Percentiles rank a stretch among this genome's conserved stretches.
These are phyloP conservation scores for Rhodomyrtus psidioides DNA, from an alignment of 441 rosid genomes.

Conservation along the genomic window DNA sequence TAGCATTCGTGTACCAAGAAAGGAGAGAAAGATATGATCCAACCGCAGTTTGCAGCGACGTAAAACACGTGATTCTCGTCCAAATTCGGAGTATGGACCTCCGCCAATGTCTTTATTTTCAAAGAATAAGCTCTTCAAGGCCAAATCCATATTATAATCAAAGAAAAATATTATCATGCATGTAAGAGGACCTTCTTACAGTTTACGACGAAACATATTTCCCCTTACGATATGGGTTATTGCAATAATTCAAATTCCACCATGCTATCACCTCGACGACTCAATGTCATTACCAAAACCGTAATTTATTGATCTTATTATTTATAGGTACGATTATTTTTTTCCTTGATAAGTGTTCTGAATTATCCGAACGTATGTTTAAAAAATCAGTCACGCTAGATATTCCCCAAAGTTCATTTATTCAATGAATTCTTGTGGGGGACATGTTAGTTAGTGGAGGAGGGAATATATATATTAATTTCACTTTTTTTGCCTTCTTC, in stretches of 20 bases:
- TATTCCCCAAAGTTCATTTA: background rate
- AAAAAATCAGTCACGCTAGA: background rate
- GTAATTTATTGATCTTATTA: background rate
- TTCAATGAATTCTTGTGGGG: background rate
- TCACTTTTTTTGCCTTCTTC: background rate
- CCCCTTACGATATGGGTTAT: background rate
- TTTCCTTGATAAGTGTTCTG: background rate
- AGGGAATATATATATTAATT: background rate
- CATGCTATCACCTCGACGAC: background rate
- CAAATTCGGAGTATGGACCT: too few species aligned
- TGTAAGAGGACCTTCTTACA: background rate
- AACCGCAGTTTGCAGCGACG: too few species aligned
- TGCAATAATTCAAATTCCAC: background rate
- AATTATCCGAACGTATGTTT: background rate
- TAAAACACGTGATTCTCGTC: too few species aligned
- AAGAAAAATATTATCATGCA: background rate
- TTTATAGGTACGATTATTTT: background rate
- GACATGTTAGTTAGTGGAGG: background rate
- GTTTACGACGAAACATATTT: background rate
- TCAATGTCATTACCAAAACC: background rate
- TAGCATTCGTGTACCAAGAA: too few species aligned
- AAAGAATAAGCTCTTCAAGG: too few species aligned
- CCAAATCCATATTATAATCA: too few species aligned
- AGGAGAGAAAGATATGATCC: too few species aligned
- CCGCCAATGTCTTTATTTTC: too few species aligned